These are phyloP conservation scores for Periglandula ipomoeae DNA, from an alignment of 2,329 filamentous ascomycete genomes.

Conservation along the genomic window DNA sequence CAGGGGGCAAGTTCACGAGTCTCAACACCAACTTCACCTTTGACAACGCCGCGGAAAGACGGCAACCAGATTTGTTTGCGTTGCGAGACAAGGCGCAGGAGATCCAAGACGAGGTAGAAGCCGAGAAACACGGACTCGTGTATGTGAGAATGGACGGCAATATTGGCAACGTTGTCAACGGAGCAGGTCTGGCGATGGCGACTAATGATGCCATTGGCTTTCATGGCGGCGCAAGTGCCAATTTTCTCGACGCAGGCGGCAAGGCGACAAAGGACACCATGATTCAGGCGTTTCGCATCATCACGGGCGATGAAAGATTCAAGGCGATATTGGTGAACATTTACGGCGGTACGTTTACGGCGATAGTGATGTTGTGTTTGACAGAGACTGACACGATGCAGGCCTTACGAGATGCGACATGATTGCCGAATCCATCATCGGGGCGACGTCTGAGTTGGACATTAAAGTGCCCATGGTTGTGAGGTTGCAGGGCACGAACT, in stretches of 20 bases:
- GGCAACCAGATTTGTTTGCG: constrained; percentile 31
- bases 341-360: constrained; percentile 27
- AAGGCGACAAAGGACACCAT: constrained; percentile 81
- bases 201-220: constrained; percentile 70
- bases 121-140: constrained; percentile 60
- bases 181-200: constrained; percentile 85
- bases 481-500: constrained; percentile 38
- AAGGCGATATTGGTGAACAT: constrained; percentile 56
- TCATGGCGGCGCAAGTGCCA: constrained; percentile 61
- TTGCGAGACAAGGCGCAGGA: constrained; percentile 26
- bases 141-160: constrained; percentile 57
- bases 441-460: constrained; percentile 27
- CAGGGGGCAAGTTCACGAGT: constrained; percentile 20
- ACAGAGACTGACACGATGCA: constrained; percentile 11
- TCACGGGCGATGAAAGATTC: constrained; percentile 63
- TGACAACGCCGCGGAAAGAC: constrained; percentile 36
- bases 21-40: constrained; percentile 33
- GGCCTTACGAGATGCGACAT: constrained; percentile 41
- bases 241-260: constrained; percentile 84
- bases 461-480: constrained; percentile 35
- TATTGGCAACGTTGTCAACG: constrained; percentile 80
- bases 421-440: constrained; percentile 40
- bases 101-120: constrained; percentile 23
- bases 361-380: not conserved
- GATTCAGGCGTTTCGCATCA: constrained; percentile 63